Evolutionary conservation across 202 grass and related monocot genomes (phyloP).

Genomic region (Zoysia matrella): DNA sequence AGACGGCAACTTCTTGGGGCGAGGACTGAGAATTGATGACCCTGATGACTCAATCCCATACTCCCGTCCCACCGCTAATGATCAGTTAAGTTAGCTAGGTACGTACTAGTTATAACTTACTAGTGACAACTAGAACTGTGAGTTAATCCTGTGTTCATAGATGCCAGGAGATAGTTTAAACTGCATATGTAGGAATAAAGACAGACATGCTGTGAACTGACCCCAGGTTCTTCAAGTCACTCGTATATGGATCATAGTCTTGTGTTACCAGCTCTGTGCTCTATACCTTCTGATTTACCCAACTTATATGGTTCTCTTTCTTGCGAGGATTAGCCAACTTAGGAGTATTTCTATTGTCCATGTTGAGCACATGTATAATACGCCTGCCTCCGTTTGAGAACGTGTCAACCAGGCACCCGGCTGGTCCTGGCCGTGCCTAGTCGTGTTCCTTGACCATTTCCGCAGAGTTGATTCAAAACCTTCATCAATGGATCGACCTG

Average conservation of each 20-base stretch:
- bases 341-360: neutral
- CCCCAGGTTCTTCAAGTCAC: neutral
- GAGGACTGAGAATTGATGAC: constrained; percentile 33
- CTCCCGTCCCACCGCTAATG: neutral
- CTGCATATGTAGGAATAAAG: constrained; percentile 18
- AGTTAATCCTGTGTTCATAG: neutral
- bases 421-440: neutral
- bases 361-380: neutral
- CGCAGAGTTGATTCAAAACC: constrained; percentile 2
- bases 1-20: constrained; percentile 56
- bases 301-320: no score
- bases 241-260: neutral
- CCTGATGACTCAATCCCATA: no score
- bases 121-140: neutral
- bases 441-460: constrained; percentile 22
- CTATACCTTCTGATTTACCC: neutral
- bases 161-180: constrained; percentile 4
- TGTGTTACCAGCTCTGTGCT: neutral
- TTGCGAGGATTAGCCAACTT: neutral
- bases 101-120: neutral
- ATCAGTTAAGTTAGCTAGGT: neutral
- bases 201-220: neutral
- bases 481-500: constrained; percentile 5
- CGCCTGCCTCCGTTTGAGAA: neutral
- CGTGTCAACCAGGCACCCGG: constrained; percentile 34